These are phyloP conservation scores for Penicillium occitanis DNA, from an alignment of 2,329 filamentous ascomycete genomes.

Conservation along the genomic window DNA sequence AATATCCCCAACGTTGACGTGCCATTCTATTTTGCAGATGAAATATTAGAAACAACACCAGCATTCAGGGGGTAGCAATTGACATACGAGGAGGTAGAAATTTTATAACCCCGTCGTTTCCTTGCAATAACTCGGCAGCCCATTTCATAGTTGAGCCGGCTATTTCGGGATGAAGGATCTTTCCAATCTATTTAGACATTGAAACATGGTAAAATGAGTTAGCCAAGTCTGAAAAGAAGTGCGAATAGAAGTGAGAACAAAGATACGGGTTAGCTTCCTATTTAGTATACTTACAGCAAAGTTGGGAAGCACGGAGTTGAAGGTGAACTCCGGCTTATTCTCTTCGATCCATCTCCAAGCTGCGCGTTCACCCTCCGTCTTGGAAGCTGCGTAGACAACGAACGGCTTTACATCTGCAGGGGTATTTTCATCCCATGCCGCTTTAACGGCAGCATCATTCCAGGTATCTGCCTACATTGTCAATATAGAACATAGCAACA, in stretches of 20 bases:
- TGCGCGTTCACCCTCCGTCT: constrained; percentile 48
- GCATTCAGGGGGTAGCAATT: not conserved
- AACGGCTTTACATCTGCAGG: constrained; percentile 30
- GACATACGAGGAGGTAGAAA: constrained; percentile 6
- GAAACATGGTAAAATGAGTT: not conserved
- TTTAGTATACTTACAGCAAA: constrained; percentile 29
- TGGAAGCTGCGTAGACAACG: constrained; percentile 48
- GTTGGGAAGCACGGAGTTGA: constrained; percentile 39
- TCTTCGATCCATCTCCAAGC: constrained; percentile 49
- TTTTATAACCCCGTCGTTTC: not conserved
- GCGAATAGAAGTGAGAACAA: not conserved
- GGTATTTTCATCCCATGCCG: constrained; percentile 34
- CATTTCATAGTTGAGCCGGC: constrained; percentile 13
- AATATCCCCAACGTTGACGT: constrained; percentile 48
- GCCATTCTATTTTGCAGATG: constrained; percentile 37
- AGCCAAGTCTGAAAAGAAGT: not conserved
- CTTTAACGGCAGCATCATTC: constrained; percentile 29
- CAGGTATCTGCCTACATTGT: constrained; percentile 22
- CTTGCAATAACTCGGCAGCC: not conserved
- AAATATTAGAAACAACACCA: not conserved
- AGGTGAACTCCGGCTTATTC: constrained; percentile 44
- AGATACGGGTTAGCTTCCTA: too few species aligned
- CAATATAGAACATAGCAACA: not conserved
- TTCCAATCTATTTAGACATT: constrained; percentile 1
- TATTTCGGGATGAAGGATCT: constrained; percentile 15